Base-by-base conservation (phyloP, 106 monocot species). In the Xerophyta viscosa region DNA sequence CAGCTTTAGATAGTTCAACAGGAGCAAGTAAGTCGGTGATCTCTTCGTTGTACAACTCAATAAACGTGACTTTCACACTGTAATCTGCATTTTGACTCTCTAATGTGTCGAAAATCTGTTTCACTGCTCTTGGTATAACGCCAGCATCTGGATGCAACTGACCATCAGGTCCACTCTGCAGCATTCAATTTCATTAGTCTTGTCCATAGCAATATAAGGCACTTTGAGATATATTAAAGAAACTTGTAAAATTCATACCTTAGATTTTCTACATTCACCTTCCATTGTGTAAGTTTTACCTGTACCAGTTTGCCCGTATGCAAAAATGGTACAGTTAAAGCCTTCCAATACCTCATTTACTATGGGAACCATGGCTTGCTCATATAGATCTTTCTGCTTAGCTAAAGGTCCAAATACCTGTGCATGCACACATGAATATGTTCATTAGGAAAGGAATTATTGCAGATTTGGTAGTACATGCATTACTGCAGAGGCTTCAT, bases 201-300 rank as follows among this genome's bases (percentile, higher is more conserved):
- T 12, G 2, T 3, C 1, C 39, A 2, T 8, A 2, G 15, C 10
- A 39, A 10, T 39, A 12, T 12, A 39, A 39, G 15, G 2, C 39
- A 39, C 39, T 15, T 3, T 1, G 1, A 2, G 2, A 3, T 10
- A 39, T 12, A 39, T 12, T 39, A 11, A 33, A 33, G 2, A 39
- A 39, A 39, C 39, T 3, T 3, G 39, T 2, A 18, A 62, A 24
- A 49, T 22, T 20, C 60, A 67, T 65, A 77, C 98, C 86, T 90
- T 99, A 23, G 82, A 47, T 48, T 62, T 76, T 74, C 71, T 70
- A 62, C 79, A 86, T 61, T 90, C 90, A 47, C 98, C 98, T 80
- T 98, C 98, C 98, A 98, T 98, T n/a, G 98, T 98, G 24, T 82
- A 86, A 23, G 96, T 98, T 37, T 98, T 98, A 3, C 96, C 96